These are phyloP conservation scores for Vanderwaltozyma verrucispora DNA, from an alignment of 805 yeast genomes.

Conservation along the genomic window DNA sequence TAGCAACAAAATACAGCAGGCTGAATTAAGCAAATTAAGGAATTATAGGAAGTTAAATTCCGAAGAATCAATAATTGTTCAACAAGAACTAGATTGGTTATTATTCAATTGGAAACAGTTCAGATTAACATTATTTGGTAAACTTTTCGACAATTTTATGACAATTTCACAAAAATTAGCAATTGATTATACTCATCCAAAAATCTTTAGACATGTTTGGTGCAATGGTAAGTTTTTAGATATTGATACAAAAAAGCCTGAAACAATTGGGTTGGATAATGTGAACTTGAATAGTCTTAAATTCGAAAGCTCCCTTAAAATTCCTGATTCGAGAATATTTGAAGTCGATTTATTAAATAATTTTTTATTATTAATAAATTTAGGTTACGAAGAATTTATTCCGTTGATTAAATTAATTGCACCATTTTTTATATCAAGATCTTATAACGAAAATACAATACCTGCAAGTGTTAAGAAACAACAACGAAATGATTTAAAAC, in stretches of 20 bases:
- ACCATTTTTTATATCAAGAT: conserved; percentile 35
- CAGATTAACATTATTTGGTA: conserved; percentile 41
- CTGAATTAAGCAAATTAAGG: conserved; percentile 17
- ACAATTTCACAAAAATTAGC: conserved; percentile 45
- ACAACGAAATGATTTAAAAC: conserved; percentile 13
- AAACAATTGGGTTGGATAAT: conserved; percentile 10
- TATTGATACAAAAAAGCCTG: conserved; percentile 15
- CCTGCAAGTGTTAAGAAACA: conserved; percentile 20
- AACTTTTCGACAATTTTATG: conserved; percentile 41
- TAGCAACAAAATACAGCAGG: conserved; percentile 17
- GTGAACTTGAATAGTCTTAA: conserved; percentile 15
- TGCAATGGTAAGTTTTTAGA: conserved; percentile 32
- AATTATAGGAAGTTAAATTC: conserved; percentile 33
- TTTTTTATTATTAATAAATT: conserved; percentile 39
- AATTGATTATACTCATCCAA: conserved; percentile 44
- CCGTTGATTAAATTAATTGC: conserved; percentile 34
- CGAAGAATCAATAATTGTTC: conserved; percentile 31
- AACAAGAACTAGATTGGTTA: conserved; percentile 33
- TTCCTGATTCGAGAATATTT: conserved; percentile 30
- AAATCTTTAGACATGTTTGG: conserved; percentile 44
- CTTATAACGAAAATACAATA: conserved; percentile 24
- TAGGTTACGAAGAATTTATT: conserved; percentile 37
- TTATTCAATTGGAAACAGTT: conserved; percentile 32
- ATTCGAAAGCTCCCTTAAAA: conserved; percentile 21
- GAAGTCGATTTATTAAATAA: conserved; percentile 35